phyloP scores from a whole-genome alignment of 2,329 filamentous ascomycete species.

The Aspergillus sp. region DNA sequence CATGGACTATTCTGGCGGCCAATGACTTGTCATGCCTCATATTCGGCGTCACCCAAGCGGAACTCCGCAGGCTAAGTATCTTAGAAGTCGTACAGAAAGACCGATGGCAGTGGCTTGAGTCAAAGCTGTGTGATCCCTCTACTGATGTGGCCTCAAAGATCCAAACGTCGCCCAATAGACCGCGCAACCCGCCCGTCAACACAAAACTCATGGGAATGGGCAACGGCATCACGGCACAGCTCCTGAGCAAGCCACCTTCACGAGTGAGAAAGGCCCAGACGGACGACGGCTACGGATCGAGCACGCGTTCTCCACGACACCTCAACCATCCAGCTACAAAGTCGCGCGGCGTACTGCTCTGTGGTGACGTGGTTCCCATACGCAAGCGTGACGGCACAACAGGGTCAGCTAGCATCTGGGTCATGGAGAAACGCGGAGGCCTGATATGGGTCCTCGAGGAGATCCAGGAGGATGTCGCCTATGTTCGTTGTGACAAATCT shows the following conservation, averaged over 20 bases:
- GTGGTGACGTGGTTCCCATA: constrained; percentile 97
- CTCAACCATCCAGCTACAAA: constrained; percentile 69
- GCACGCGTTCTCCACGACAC: constrained; percentile 52
- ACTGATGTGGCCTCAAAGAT: constrained; percentile 43
- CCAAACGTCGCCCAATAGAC: constrained; percentile 32
- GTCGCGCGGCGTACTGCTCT: constrained; percentile 84
- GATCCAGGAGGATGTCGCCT: constrained; percentile 89
- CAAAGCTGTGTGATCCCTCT: constrained; percentile 69
- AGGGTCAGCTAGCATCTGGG: constrained; percentile 93
- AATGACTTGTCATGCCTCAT: constrained; percentile 95
- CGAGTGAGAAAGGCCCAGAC: constrained; percentile 55
- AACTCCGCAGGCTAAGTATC: constrained; percentile 92
- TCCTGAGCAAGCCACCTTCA: constrained; percentile 77
- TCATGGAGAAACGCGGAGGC: constrained; percentile 92
- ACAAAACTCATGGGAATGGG: constrained; percentile 60
- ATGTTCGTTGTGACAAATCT: constrained; percentile 72
- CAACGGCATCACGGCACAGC: constrained; percentile 79
- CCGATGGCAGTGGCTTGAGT: constrained; percentile 81
- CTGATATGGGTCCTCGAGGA: constrained; percentile 98
- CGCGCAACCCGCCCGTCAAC: constrained; percentile 34
- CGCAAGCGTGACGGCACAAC: constrained; percentile 90
- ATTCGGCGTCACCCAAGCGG: constrained; percentile 97
- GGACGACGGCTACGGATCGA: constrained; percentile 55
- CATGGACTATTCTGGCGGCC: constrained; percentile 93
- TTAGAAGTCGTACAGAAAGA: constrained; percentile 92